Evolutionary conservation across 108 stramenopile genomes (phyloP), one percentile per base, ranked within the genome.

Genomic region (Cyclostephanos tholiformis): DNA sequence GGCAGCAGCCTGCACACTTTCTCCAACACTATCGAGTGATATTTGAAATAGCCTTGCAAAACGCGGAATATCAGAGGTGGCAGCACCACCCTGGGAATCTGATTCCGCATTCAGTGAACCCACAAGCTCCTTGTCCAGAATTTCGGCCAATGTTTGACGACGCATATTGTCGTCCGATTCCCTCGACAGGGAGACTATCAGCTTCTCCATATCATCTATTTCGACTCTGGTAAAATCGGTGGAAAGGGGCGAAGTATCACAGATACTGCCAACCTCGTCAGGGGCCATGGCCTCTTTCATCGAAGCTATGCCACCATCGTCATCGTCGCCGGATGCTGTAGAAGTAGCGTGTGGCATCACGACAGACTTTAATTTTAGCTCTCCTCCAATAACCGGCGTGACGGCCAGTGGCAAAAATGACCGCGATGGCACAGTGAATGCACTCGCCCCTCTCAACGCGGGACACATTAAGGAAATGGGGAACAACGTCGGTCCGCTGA

Each of bases 111-210:
- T 22, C 22, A 41, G 38, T 23, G 64, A 43, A 52, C 36, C 14
- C 25, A 73, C 81, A n/a, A 89, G 61, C 56, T 84, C 88, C 36
- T 86, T 76, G 32, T 79, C 80, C 64, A 92, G 77, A 23, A 90
- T 71, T 16, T 48, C 50, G 11, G 56, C 65, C 41, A 89, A 36
- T 39, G 77, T 67, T 36, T 63, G 44, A 32, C 91, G 68, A 50
- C 91, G 84, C 51, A 57, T 67, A 6, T 84, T 71, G 65, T 92
- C 91, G 43, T 85, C 80, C 20, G 86, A 68, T 70, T 86, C 86
- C 30, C 65, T 46, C 2, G 87, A 87, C 60, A 92, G 62, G 0
- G 83, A 79, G 0, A 86, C 58, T 60, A 92, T 87, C 62, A 89
- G 60, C 12, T 84, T 57, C 63, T 87, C 76, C 91, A 92, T 92